Evolutionary conservation across 2,329 filamentous ascomycete species (phyloP).

Genomic region (Pseudodiploospora longispora): DNA sequence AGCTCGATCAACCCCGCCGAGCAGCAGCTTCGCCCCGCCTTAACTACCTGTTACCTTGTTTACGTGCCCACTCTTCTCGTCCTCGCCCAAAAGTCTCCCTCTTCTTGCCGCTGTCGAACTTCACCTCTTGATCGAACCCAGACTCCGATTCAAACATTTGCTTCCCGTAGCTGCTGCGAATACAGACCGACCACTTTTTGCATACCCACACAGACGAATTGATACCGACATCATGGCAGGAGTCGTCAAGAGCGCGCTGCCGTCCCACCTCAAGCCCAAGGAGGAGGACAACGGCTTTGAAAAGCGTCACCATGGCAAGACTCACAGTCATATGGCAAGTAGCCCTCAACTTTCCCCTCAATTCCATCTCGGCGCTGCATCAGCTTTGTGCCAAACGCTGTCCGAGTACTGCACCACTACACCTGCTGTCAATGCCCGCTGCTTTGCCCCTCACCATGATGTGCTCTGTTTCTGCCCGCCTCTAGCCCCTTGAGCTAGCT

Average conservation of each 20-base stretch:
- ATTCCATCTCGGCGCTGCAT: too few relatives aligned
- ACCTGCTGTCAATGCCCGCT: too few relatives aligned
- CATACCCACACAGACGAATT: conserved; percentile 6
- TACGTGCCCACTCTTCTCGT: not conserved
- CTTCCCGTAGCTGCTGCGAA: not conserved
- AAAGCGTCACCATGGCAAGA: conserved; percentile 73
- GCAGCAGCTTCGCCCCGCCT: conserved; percentile 5
- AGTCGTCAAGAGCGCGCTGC: conserved; percentile 65
- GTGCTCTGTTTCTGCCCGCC: too few relatives aligned
- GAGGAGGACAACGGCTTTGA: conserved; percentile 42
- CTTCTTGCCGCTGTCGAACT: not conserved
- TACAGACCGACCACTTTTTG: conserved; percentile 3
- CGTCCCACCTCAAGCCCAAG: conserved; percentile 71
- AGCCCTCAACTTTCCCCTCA: not conserved
- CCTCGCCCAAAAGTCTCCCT: conserved; percentile 2
- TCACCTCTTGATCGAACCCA: not conserved
- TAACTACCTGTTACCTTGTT: conserved; percentile 6
- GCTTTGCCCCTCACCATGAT: too few relatives aligned
- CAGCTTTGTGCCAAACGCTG: too few relatives aligned
- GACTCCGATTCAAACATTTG: conserved; percentile 1
- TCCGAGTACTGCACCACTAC: too few relatives aligned
- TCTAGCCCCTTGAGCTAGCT: too few relatives aligned
- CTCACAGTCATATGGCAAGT: conserved; percentile 78
- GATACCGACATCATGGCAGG: conserved; percentile 52
- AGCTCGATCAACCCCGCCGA: conserved; percentile 11